Percentiles rank a stretch among this genome's conserved stretches.
Evolutionary conservation across 202 grass and related monocot genomes (phyloP).

Genomic region (Digitaria exilis): DNA sequence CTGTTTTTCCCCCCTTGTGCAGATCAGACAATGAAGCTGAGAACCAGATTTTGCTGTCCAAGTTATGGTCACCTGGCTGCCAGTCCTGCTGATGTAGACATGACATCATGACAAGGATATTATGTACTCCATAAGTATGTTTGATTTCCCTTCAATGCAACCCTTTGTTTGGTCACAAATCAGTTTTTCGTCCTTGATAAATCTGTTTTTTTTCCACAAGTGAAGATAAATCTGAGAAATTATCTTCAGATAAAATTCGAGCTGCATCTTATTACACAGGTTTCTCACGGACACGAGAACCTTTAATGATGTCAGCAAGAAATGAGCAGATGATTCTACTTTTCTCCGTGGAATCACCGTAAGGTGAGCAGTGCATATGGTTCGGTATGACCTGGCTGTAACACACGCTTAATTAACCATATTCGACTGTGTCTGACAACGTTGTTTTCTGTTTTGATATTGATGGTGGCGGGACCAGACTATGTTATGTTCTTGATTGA

Average conservation of each 20-base stretch:
- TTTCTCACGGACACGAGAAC: background rate
- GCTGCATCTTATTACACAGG: background rate
- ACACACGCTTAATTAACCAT: background rate
- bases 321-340: background rate
- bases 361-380: background rate
- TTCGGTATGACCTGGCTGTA: background rate
- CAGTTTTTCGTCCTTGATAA: background rate
- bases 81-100: background rate
- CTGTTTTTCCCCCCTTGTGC: no score
- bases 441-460: no score
- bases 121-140: background rate
- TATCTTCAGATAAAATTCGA: background rate
- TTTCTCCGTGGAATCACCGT: background rate
- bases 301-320: background rate
- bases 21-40: background rate
- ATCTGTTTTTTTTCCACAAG: background rate
- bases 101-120: conserved; percentile 21
- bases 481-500: background rate
- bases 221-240: background rate
- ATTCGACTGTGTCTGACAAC: background rate
- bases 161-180: background rate
- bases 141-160: background rate
- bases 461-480: background rate
- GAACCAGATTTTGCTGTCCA: background rate
- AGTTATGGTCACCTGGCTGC: background rate